phyloP scores from a whole-genome alignment of 2,329 filamentous ascomycete genomes.

The Exophiala dermatitidis region DNA sequence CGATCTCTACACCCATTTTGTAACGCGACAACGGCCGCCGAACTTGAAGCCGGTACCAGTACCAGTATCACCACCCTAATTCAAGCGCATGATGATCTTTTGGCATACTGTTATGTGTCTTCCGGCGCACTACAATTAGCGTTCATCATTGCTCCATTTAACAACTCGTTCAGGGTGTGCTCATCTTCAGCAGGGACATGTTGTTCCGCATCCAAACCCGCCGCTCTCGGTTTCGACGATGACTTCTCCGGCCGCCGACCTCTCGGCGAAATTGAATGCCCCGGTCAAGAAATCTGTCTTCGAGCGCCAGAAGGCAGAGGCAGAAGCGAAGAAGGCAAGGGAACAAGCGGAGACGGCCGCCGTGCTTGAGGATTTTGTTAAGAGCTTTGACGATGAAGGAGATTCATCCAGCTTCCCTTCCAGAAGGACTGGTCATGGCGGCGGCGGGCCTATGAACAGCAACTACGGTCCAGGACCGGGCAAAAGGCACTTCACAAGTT shows the following conservation, averaged over 20 bases:
- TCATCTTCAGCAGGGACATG: background rate
- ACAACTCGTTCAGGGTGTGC: no score
- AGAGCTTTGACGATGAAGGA: conserved; percentile 51
- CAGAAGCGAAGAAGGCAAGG: conserved; percentile 75
- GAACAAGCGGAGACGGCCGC: conserved; percentile 83
- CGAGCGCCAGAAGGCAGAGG: conserved; percentile 80
- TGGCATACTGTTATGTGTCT: no score
- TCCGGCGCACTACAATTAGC: no score
- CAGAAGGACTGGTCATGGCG: conserved; percentile 29
- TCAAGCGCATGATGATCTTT: no score
- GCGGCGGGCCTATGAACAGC: conserved; percentile 28
- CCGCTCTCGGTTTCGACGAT: background rate
- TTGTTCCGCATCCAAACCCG: background rate
- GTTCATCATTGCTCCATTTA: no score
- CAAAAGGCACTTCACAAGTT: conserved; percentile 56
- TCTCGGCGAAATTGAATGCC: conserved; percentile 65
- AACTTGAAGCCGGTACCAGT: no score
- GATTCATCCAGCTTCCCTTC: conserved; percentile 21
- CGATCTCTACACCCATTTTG: no score
- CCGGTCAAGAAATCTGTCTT: conserved; percentile 79
- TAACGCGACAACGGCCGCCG: no score
- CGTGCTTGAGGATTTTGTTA: conserved; percentile 80
- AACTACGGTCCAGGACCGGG: conserved; percentile 36
- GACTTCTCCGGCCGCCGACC: conserved; percentile 42
- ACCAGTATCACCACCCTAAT: no score